phyloP scores from a whole-genome alignment of 129 eudicot species.

The carrot (Daucus carota) region DH1_v3.0 NC_030381.2:49107501-49108000 shows the following conservation, averaged over 20 bases:
- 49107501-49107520: not conserved
- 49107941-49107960: not conserved
- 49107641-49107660: not conserved
- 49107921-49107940: not conserved
- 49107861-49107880: not conserved
- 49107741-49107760: not conserved
- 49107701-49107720: not conserved
- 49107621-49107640: not conserved
- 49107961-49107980: not conserved
- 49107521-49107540: not conserved
- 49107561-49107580: constrained; percentile 21
- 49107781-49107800: not conserved
- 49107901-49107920: not conserved
- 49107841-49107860: not conserved
- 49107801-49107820: not conserved
- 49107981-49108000: not conserved
- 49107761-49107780: too few relatives aligned
- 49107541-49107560: not conserved
- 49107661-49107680: not conserved
- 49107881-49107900: not conserved
- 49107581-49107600: constrained; percentile 3
- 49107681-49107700: not conserved
- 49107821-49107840: not conserved
- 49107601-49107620: not conserved
- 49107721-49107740: not conserved